Evolutionary conservation across 371 early-diverging fungal genomes (phyloP).

Genomic region (Lichtheimia hyalospora): DNA sequence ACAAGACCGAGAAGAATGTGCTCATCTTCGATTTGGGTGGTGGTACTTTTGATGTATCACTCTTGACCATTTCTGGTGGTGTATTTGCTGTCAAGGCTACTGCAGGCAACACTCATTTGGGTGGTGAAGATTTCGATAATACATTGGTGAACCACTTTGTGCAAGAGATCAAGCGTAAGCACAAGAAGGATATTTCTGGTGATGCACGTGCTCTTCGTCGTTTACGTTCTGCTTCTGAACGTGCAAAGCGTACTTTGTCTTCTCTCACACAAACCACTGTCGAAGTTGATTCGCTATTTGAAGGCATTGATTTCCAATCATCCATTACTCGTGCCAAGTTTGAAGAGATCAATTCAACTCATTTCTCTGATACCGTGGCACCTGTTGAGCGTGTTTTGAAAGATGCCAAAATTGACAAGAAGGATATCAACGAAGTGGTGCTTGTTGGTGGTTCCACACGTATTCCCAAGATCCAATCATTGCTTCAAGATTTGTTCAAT

Average conservation of each 20-base stretch:
- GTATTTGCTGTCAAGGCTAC: constrained; percentile 95
- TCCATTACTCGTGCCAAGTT: constrained; percentile 93
- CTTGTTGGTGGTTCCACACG: constrained; percentile 99
- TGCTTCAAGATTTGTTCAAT: constrained; percentile 93
- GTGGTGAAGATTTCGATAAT: constrained; percentile 99
- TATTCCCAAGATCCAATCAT: constrained; percentile 99
- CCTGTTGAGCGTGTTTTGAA: constrained; percentile 83
- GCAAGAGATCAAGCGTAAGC: constrained; percentile 84
- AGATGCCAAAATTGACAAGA: constrained; percentile 94
- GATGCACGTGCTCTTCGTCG: constrained; percentile 91
- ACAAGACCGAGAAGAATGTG: constrained; percentile 77
- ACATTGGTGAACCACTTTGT: constrained; percentile 80
- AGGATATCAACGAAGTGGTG: constrained; percentile 93
- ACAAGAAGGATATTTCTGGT: constrained; percentile 75
- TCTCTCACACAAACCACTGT: constrained; percentile 81
- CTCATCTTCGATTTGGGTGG: constrained; percentile 96
- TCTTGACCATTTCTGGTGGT: constrained; percentile 87
- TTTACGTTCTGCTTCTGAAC: constrained; percentile 94
- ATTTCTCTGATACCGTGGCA: constrained; percentile 82
- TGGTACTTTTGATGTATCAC: constrained; percentile 96
- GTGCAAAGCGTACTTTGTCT: constrained; percentile 96
- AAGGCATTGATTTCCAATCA: constrained; percentile 87
- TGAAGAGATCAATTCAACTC: constrained; percentile 89
- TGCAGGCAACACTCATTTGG: constrained; percentile 96
- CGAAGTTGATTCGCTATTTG: constrained; percentile 90